These are phyloP conservation scores for Nannochloropsis salina DNA, from an alignment of 108 stramenopile genomes.

Conservation along the genomic window DNA sequence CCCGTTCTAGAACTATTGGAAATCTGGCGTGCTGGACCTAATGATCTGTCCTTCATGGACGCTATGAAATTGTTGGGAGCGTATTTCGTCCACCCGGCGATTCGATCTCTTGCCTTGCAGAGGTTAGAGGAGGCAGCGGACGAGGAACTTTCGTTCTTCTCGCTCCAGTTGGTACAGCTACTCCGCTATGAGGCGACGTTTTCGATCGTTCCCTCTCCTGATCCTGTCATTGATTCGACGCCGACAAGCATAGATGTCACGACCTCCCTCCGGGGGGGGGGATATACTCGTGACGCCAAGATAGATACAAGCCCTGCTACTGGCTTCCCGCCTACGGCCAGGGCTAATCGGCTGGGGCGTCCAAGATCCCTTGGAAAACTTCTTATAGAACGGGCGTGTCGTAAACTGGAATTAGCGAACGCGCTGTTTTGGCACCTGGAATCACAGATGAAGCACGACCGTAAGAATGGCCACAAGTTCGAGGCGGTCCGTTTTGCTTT, in stretches of 20 bases:
- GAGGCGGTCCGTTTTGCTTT: neutral
- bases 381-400: conserved; percentile 4
- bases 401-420: neutral
- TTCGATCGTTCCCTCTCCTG: too few species aligned
- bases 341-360: too few species aligned
- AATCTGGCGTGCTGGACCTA: neutral
- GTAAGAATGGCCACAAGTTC: neutral
- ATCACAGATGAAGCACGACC: neutral
- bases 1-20: neutral
- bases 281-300: too few species aligned
- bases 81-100: neutral
- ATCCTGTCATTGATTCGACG: too few species aligned
- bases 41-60: neutral
- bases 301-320: too few species aligned
- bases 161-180: neutral
- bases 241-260: too few species aligned
- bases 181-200: neutral
- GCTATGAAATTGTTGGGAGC: neutral
- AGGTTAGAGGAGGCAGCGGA: neutral
- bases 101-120: neutral
- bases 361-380: neutral
- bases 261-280: too few species aligned
- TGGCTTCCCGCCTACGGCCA: too few species aligned
- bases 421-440: neutral
- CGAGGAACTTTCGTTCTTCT: neutral